Evolutionary conservation across 2,329 filamentous ascomycete species (phyloP).

Genomic region (Penicillium occitanis): DNA sequence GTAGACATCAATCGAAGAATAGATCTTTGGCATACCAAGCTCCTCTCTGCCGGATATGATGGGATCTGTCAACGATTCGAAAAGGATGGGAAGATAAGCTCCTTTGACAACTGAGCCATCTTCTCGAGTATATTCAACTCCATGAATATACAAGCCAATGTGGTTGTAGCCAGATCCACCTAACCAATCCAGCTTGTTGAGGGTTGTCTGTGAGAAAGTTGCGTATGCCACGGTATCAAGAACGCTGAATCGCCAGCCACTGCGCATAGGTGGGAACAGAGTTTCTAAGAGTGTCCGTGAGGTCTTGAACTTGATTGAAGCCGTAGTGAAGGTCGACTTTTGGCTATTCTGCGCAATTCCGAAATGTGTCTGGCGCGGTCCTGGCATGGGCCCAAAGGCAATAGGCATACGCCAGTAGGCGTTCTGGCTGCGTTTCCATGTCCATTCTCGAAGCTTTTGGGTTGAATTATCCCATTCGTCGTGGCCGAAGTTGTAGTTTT

Average conservation of each 20-base stretch:
- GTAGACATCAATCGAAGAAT: conserved; percentile 51
- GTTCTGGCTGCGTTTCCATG: conserved; percentile 41
- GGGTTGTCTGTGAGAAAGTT: conserved; percentile 40
- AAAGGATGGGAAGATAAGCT: conserved; percentile 57
- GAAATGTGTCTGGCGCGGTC: conserved; percentile 42
- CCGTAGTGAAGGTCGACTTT: conserved; percentile 45
- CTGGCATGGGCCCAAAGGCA: conserved; percentile 50
- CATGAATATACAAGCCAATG: conserved; percentile 63
- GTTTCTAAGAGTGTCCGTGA: conserved; percentile 52
- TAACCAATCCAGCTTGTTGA: conserved; percentile 60
- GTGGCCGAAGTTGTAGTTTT: conserved; percentile 57
- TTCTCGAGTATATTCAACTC: conserved; percentile 56
- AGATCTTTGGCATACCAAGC: conserved; percentile 62
- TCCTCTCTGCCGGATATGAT: conserved; percentile 62
- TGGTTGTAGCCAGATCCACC: conserved; percentile 60
- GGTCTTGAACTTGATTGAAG: conserved; percentile 53
- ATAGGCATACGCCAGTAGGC: conserved; percentile 49
- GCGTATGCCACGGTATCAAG: conserved; percentile 49
- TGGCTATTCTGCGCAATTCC: conserved; percentile 30
- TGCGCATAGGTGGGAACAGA: conserved; percentile 47
- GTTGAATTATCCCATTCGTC: conserved; percentile 59
- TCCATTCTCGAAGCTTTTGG: conserved; percentile 53
- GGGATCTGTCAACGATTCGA: conserved; percentile 60
- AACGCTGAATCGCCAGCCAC: conserved; percentile 41
- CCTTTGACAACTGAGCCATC: conserved; percentile 52